phyloP scores from a whole-genome alignment of 2,329 filamentous ascomycete genomes.

The Botrytis pseudocinerea region DNA sequence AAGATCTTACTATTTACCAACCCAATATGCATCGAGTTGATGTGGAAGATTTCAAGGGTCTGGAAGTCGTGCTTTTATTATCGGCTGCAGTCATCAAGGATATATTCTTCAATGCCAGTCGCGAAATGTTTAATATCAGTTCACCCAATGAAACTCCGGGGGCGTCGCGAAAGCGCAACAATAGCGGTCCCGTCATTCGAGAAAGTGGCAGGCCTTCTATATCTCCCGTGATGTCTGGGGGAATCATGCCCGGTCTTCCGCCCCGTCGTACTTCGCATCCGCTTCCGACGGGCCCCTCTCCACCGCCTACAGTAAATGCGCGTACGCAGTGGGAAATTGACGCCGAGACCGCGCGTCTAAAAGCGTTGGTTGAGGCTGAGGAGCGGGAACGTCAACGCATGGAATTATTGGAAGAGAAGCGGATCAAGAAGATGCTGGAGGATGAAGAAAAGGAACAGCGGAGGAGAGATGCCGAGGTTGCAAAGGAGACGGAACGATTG shows the following conservation, averaged over 20 bases:
- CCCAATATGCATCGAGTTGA: slow-evolving; percentile 89
- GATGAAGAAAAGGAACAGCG: slow-evolving; percentile 63
- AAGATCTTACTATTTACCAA: slow-evolving; percentile 81
- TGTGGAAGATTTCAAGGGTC: slow-evolving; percentile 88
- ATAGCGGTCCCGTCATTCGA: slow-evolving; percentile 35
- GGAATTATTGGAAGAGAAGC: slow-evolving; percentile 57
- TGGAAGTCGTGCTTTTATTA: slow-evolving; percentile 77
- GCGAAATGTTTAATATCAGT: slow-evolving; percentile 76
- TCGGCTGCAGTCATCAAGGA: slow-evolving; percentile 65
- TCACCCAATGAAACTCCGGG: slow-evolving; percentile 43
- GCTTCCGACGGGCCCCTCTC: slow-evolving; percentile 30
- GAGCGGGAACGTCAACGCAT: slow-evolving; percentile 44
- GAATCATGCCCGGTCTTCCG: slow-evolving; percentile 25
- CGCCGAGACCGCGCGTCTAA: slow-evolving; percentile 62
- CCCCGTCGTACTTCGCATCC: slow-evolving; percentile 25
- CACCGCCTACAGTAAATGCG: slow-evolving; percentile 34
- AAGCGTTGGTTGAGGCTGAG: slow-evolving; percentile 21
- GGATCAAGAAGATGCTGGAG: slow-evolving; percentile 66
- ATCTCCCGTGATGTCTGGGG: slow-evolving; percentile 38
- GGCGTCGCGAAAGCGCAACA: slow-evolving; percentile 34
- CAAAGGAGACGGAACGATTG: slow-evolving; percentile 82
- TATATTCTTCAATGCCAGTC: slow-evolving; percentile 62
- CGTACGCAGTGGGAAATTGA: slow-evolving; percentile 55
- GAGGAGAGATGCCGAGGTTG: slow-evolving; percentile 59
- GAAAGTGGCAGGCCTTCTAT: slow-evolving; percentile 27